Evolutionary conservation across 202 grass and related monocot species (phyloP), one percentile per base, ranked within the genome.

Genomic region (Schoenoplectus tabernaemontani): DNA sequence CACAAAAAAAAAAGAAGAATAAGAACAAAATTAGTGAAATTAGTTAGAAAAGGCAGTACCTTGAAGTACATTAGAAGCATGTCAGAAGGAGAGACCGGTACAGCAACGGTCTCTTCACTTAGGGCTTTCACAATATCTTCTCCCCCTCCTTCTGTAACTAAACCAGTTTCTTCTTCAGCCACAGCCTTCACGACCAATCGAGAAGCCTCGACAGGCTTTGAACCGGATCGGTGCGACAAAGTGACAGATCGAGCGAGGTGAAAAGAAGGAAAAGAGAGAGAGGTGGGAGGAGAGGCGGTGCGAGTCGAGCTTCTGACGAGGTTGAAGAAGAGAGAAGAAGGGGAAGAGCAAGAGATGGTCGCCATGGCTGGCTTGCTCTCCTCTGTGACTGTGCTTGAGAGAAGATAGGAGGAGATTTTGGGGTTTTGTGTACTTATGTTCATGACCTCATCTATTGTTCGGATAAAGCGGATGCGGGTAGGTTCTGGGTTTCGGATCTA

Each of bases 51-150:
- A 78, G 43, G 24, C 28, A 28, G 23, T 63, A 80, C 78, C 78
- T 80, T 80, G 41, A 80, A 65, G 58, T 48, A 80, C 78, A 80
- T 80, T 28, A 64, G 8, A 13, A 80, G 78, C 42, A 80, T 20
- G 59, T 80, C 78, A 65, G 78, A 80, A 41, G 78, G 78, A 51
- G 78, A 80, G 1, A 64, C 59, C 23, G 59, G 78, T 51, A 80
- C 59, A 7, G 78, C 64, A 15, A 80, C 78, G 9, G 16, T 46
- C 0, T 80, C 78, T 64, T 80, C 78, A 23, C 78, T 80, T 28
- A 28, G 28, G 1, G 51, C 28, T 28, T 28, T 22, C 30, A 1
- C 78, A 47, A 48, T 1, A 9, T 9, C 78, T 30, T 32, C 43
- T 64, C 61, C 59, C 56, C 50, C 71, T 59, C 54, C 76, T 58